These are phyloP conservation scores for Amanita subjunquillea DNA, from an alignment of 768 basidiomycete species.

Conservation along the genomic window DNA sequence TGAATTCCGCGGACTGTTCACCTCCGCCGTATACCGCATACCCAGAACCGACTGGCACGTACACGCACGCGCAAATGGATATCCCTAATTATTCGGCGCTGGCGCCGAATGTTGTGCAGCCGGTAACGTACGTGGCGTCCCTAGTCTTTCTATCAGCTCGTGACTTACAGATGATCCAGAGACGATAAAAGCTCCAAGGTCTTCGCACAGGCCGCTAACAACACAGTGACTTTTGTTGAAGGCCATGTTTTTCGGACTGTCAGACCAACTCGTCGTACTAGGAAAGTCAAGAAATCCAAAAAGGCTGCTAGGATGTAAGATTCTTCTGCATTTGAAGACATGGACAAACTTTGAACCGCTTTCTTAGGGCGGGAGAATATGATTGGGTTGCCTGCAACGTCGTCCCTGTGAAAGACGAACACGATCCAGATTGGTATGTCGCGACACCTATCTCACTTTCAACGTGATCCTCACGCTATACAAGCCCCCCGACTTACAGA, in stretches of 20 bases:
- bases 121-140: neutral
- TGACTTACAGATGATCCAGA: too few species aligned
- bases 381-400: neutral
- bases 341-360: neutral
- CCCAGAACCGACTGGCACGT: neutral
- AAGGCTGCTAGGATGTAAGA: neutral
- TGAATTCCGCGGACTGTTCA: neutral
- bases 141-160: neutral
- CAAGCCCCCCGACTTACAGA: neutral
- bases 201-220: neutral
- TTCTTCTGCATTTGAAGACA: neutral
- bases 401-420: neutral
- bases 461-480: neutral
- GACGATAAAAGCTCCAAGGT: too few species aligned
- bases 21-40: neutral
- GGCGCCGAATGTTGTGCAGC: neutral
- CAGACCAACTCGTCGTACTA: neutral
- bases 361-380: neutral
- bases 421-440: neutral
- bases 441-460: neutral
- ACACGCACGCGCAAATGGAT: neutral
- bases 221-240: neutral
- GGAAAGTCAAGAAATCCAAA: neutral
- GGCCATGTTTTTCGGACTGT: neutral
- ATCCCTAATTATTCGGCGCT: neutral